phyloP scores from a whole-genome alignment of 208 protist species.

The Zelonia costaricensis region DNA sequence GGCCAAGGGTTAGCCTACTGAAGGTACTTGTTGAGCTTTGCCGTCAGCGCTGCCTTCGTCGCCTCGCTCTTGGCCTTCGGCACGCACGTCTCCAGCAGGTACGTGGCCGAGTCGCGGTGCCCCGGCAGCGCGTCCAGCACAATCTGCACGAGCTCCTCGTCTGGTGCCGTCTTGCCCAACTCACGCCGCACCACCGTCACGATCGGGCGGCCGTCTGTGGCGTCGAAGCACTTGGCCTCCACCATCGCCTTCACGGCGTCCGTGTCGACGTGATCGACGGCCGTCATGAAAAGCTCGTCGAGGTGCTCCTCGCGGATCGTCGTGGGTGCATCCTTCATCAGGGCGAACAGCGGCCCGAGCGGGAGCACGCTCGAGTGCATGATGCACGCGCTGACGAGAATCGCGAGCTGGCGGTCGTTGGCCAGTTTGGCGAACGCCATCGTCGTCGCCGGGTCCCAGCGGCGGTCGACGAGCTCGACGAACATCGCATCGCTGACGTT shows the following conservation, averaged over 20 bases:
- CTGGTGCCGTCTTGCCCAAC: constrained; percentile 29
- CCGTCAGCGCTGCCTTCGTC: constrained; percentile 32
- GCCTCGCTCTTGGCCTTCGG: constrained; percentile 33
- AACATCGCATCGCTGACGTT: constrained; percentile 56
- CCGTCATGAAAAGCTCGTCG: constrained; percentile 63
- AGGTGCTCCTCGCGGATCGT: constrained; percentile 65
- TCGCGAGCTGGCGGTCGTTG: constrained; percentile 70
- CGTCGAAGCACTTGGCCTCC: constrained; percentile 53
- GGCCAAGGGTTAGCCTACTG: neutral
- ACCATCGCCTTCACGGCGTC: constrained; percentile 67
- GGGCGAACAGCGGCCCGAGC: constrained; percentile 46
- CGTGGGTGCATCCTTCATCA: constrained; percentile 45
- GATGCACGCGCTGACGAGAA: constrained; percentile 57
- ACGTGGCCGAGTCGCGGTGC: constrained; percentile 36
- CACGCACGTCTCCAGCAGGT: constrained; percentile 46
- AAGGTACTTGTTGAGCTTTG: constrained; percentile 34
- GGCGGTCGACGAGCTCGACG: constrained; percentile 55
- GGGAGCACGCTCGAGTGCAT: constrained; percentile 57
- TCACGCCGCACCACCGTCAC: constrained; percentile 59
- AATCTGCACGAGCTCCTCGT: constrained; percentile 55
- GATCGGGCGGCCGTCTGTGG: constrained; percentile 53
- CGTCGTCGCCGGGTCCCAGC: constrained; percentile 53
- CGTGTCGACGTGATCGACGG: constrained; percentile 64
- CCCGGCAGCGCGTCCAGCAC: constrained; percentile 50
- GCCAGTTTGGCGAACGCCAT: constrained; percentile 51